These are phyloP conservation scores for Berberis thunbergii DNA, from an alignment of 164 flowering plant genomes.

Conservation along the genomic window DNA sequence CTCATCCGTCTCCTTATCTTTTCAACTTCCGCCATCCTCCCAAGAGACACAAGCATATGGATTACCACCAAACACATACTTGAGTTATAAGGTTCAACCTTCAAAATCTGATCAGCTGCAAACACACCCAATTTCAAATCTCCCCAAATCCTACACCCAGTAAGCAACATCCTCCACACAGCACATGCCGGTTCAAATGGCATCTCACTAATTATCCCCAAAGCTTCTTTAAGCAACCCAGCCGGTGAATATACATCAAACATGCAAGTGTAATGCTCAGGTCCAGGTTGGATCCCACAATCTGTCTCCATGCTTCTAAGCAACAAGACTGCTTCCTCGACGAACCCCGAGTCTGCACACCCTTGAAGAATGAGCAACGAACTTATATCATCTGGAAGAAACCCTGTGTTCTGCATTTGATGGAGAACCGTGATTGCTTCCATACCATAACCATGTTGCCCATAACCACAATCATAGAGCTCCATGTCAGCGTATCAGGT, in stretches of 20 bases:
- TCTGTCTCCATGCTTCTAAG: constrained; percentile 15
- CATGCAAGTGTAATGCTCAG: constrained; percentile 21
- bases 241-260: constrained; percentile 19
- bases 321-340: constrained; percentile 16
- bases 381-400: constrained; percentile 23
- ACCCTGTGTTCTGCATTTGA: constrained; percentile 21
- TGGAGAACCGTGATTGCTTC: constrained; percentile 13
- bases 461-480: constrained; percentile 19
- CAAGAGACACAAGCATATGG: constrained; percentile 19
- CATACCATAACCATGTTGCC: constrained; percentile 16
- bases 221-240: constrained; percentile 19
- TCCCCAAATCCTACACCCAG: constrained; percentile 24
- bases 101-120: constrained; percentile 16
- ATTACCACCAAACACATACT: constrained; percentile 17
- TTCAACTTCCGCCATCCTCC: constrained; percentile 12
- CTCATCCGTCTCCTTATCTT: constrained; percentile 19
- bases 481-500: constrained; percentile 17
- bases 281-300: constrained; percentile 13
- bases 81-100: constrained; percentile 21
- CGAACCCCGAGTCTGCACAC: constrained; percentile 22
- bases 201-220: constrained; percentile 10
- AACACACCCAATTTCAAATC: constrained; percentile 17
- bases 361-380: constrained; percentile 23
- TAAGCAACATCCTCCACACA: constrained; percentile 26
- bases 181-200: constrained; percentile 14